A percentile compares a stretch with the other conserved stretches of the same genome.
phyloP scores from a whole-genome alignment of 768 basidiomycete species.

The Kwoniella mangroviensis region DNA sequence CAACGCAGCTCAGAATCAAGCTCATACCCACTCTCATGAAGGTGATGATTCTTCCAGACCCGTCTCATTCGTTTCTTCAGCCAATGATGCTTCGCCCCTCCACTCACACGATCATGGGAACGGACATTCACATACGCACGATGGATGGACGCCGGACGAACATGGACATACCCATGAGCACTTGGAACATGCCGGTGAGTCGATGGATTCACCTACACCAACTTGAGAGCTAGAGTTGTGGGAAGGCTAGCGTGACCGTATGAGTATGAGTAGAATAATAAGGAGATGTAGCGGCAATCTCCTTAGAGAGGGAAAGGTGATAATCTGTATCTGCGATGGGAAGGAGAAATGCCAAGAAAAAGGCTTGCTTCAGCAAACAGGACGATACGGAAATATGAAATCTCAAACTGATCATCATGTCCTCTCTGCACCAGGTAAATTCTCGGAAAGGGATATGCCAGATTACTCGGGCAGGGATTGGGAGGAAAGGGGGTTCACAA shows the following conservation, averaged over 20 bases:
- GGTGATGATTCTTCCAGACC: slow-evolving; percentile 26
- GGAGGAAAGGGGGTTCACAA: slow-evolving; percentile 88
- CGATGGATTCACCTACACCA: background rate
- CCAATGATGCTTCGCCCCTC: slow-evolving; percentile 25
- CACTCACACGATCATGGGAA: slow-evolving; percentile 64
- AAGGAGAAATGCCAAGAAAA: background rate
- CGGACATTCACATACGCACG: slow-evolving; percentile 38
- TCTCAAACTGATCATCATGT: background rate
- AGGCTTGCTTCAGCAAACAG: background rate
- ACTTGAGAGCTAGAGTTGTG: background rate
- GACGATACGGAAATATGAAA: background rate
- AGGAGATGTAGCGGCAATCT: too few relatives aligned
- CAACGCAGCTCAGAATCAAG: slow-evolving; percentile 22
- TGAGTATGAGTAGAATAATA: too few relatives aligned
- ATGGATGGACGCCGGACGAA: slow-evolving; percentile 65
- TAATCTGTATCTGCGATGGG: too few relatives aligned
- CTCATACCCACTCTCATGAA: slow-evolving; percentile 1
- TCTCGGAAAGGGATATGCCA: slow-evolving; percentile 86
- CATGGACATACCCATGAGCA: slow-evolving; percentile 96
- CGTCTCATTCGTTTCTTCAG: slow-evolving; percentile 16
- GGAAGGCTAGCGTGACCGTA: background rate
- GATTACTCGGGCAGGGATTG: slow-evolving; percentile 84
- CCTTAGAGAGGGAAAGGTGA: too few relatives aligned
- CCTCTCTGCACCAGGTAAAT: slow-evolving; percentile 69
- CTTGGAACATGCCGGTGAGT: slow-evolving; percentile 80